Evolutionary conservation across 192 early-diverging fungal species (phyloP).

Genomic region (Coemansia sp.): DNA sequence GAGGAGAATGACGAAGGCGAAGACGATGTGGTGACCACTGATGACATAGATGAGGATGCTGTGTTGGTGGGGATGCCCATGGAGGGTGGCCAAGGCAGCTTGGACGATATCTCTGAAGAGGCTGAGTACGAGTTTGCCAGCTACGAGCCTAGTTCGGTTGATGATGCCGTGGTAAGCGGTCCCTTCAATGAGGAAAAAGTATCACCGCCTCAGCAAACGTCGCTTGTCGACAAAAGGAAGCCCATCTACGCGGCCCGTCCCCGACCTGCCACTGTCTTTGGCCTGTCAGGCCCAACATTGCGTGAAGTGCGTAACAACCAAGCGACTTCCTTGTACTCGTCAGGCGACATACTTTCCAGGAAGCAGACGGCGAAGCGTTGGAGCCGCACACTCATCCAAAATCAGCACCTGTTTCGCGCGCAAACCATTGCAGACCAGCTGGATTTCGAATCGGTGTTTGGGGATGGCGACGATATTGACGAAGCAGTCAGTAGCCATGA

Average conservation of each 20-base stretch:
- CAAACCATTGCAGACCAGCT: constrained; percentile 12
- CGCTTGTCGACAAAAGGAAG: constrained; percentile 8
- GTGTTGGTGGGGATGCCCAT: background rate
- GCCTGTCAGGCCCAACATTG: background rate
- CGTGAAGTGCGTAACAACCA: constrained; percentile 6
- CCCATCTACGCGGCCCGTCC: background rate
- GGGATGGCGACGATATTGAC: background rate
- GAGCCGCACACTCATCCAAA: constrained; percentile 45
- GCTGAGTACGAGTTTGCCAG: constrained; percentile 16
- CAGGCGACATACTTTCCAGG: constrained; percentile 25
- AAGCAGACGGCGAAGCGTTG: constrained; percentile 43
- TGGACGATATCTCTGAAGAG: constrained; percentile 29
- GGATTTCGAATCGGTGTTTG: background rate
- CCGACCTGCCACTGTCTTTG: constrained; percentile 14
- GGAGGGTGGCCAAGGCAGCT: background rate
- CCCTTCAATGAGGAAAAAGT: background rate
- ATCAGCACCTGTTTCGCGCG: constrained; percentile 44
- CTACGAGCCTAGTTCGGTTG: constrained; percentile 12
- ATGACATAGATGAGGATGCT: background rate
- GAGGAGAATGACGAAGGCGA: constrained; percentile 28
- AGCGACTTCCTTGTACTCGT: constrained; percentile 21
- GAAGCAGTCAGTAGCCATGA: background rate
- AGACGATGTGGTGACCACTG: background rate
- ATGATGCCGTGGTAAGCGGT: background rate
- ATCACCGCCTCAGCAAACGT: background rate